Evolutionary conservation across 2,329 filamentous ascomycete species (phyloP).

Genomic region (Aspergillus pseudonomiae): DNA sequence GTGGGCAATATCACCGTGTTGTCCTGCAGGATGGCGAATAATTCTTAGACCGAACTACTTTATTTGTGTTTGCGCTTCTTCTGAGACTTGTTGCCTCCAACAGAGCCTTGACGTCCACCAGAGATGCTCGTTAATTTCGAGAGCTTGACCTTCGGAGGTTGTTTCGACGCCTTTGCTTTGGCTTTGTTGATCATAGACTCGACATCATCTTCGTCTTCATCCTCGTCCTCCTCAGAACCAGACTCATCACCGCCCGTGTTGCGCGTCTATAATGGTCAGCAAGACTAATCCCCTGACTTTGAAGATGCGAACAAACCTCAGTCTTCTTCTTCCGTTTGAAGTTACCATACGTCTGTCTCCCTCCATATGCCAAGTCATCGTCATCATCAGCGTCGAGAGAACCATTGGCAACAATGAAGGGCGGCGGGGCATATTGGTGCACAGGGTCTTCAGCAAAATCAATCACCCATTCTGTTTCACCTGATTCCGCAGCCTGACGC

Average conservation of each 20-base stretch:
- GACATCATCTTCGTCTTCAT: conserved; percentile 18
- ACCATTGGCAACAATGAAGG: conserved; percentile 35
- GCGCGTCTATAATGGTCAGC: conserved; percentile 10
- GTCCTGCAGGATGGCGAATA: neutral
- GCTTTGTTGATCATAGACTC: conserved; percentile 23
- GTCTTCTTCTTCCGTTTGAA: conserved; percentile 40
- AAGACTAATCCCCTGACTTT: neutral
- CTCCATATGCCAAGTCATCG: conserved; percentile 32
- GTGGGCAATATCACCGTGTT: neutral
- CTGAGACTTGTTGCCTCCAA: conserved; percentile 21
- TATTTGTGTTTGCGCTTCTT: conserved; percentile 28
- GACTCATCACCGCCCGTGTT: conserved; percentile 4
- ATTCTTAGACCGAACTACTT: neutral
- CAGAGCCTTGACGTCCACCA: conserved; percentile 22
- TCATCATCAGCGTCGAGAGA: conserved; percentile 39
- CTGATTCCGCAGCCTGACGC: conserved; percentile 45
- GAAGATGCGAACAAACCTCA: conserved; percentile 24
- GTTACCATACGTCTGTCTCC: conserved; percentile 42
- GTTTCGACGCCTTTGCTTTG: conserved; percentile 20
- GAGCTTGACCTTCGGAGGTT: conserved; percentile 20
- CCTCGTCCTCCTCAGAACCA: conserved; percentile 11
- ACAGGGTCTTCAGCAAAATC: conserved; percentile 29
- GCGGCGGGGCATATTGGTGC: conserved; percentile 25
- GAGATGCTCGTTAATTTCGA: conserved; percentile 36
- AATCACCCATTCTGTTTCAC: conserved; percentile 49